Evolutionary conservation across 1,284 basidiomycete genomes (phyloP), one percentile per base, ranked within the genome.

Genomic region (Anthracocystis walkeri): DNA sequence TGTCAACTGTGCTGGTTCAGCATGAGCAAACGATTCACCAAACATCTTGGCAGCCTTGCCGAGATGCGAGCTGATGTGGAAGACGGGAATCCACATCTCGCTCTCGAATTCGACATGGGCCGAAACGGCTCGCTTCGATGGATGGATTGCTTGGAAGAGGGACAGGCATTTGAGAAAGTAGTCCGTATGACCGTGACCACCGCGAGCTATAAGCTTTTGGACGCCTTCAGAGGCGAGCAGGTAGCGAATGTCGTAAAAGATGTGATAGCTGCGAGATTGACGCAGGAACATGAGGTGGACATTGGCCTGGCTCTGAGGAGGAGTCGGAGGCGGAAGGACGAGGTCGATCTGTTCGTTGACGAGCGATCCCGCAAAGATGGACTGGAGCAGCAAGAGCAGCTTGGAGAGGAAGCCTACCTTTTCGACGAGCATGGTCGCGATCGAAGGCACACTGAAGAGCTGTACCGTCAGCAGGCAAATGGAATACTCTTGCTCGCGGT

Each of bases 1-100:
- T 23, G 92, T 87, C 23, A 96, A 88, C 77, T 91, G 89, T 0
- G 88, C 86, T 0, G 89, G 87, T 0, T 86, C 88, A 10, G 90
- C 89, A 59, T 88, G 59, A 11, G 62, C 68, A 27, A 79, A 82
- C 29, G 82, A 72, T 54, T 82, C 82, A 18, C 83, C 82, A 35
- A 84, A 77, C 49, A 81, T 74, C 65, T 81, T 80, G 14, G 80
- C 75, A 20, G 77, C 58, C 29, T 77, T 77, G 33, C 76, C 83
- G 38, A 85, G 75, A 40, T 83, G 80, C 44, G 82, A 82, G 62
- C 72, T 73, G 52, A 82, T 73, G 58, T 82, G 78, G 60, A 85
- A 84, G 23, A 85, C 76, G 35, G 77, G 78, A 38, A 82, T 75
- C 83, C 83, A 85, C 56, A 80, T 65, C 57, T 85, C 83, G 56